Base-by-base conservation (phyloP, 805 yeast species). In the Suhomyces sp. region DNA sequence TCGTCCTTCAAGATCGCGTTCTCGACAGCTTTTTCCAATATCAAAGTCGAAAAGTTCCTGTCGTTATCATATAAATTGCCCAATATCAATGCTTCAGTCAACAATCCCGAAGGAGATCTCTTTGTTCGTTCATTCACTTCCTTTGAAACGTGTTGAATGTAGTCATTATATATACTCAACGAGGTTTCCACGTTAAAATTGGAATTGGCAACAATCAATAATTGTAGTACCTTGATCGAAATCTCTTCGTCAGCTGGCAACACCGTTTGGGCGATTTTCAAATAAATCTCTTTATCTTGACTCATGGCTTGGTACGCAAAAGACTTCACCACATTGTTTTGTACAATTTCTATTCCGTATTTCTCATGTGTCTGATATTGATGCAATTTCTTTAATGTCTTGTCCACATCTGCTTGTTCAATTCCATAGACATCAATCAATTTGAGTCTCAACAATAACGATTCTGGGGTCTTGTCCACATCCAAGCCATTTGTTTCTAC, bases 1-100 rank as follows among this genome's bases (percentile, higher is more conserved):
- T 68, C 74, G 21, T 73, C 68, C 11, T 47, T 46, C 2, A 76
- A 25, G 9, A 59, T 39, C 4, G 41, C 58, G 35, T 65, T 68
- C 23, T 55, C 59, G 0, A 62, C 46, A 0, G 77, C 73, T 43
- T 73, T 74, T 27, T 76, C 79, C 40, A 66, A 60, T 9, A 76
- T 50, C 27, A 75, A 67, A 35, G 65, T 59, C 0, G 81, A 80
- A 53, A 78, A 76, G 40, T 73, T 77, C 27, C 81, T 54, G 49
- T 78, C 81, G 27, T 64, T 57, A 24, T 65, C 60, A 14, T 65
- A 63, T 23, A 78, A 50, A 36, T 52, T 63, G 0, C 72, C 67
- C 11, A 72, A 42, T 19, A 77, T 53, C 24, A 77, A 47, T 2
- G 77, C 54, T 42, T 77, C 78, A 1, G 76, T 68, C 16, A 76